These are phyloP conservation scores for Toxoplasma gondii DNA, from an alignment of 169 alveolate species.

Conservation along the genomic window DNA sequence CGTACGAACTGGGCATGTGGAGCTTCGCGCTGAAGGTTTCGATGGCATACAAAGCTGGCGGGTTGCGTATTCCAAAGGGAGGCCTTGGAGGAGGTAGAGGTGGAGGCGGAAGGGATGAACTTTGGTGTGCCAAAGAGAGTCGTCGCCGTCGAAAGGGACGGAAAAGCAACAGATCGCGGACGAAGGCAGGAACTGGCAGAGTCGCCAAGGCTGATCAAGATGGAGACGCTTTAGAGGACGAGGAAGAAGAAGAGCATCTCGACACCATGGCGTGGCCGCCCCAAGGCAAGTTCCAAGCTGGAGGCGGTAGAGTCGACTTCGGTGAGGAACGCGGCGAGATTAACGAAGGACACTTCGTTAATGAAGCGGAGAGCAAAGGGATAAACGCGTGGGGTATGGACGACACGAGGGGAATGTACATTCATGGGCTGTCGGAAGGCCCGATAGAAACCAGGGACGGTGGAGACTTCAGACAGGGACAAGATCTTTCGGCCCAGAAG, in stretches of 20 bases:
- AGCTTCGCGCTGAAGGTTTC: slow-evolving; percentile 59
- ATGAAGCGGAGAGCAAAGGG: background rate
- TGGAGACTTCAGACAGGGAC: background rate
- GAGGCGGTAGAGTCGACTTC: background rate
- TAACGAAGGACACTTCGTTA: background rate
- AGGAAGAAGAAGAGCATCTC: background rate
- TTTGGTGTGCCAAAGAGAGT: slow-evolving; percentile 17
- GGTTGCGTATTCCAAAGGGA: slow-evolving; percentile 44
- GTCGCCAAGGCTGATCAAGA: background rate
- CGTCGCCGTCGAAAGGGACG: slow-evolving; percentile 24
- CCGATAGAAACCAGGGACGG: background rate
- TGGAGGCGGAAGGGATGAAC: slow-evolving; percentile 27
- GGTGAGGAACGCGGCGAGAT: background rate
- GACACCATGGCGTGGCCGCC: background rate
- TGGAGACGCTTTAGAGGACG: background rate
- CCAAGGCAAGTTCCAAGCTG: background rate
- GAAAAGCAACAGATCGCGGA: background rate
- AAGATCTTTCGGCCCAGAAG: background rate
- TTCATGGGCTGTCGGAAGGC: background rate
- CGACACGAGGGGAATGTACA: background rate
- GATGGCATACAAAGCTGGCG: slow-evolving; percentile 63
- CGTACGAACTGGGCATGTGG: slow-evolving; percentile 64
- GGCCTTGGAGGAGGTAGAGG: slow-evolving; percentile 20
- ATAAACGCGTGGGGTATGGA: background rate
- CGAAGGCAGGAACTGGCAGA: background rate